Conservation (phyloP, 2,329 filamentous ascomycete genomes). For the Xylaria sp. region DNA sequence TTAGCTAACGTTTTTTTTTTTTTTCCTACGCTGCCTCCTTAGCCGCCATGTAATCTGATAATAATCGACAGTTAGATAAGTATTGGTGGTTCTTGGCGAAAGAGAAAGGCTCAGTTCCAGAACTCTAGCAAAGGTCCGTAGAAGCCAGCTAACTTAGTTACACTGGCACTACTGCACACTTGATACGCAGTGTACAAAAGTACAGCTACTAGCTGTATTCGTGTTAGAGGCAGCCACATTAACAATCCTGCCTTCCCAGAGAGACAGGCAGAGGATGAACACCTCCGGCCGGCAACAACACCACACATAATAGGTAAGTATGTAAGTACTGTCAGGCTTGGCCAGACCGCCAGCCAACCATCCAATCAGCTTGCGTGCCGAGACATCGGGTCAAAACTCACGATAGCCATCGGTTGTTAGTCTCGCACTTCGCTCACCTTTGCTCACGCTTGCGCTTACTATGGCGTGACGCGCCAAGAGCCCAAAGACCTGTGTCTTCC, state of each 20-base stretch:
- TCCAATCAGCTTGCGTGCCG: background rate
- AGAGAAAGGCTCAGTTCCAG: background rate
- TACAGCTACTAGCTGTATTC: background rate
- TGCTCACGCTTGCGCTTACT: constrained; percentile 11
- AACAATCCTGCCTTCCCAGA: background rate
- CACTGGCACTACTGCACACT: background rate
- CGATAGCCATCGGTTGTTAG: background rate
- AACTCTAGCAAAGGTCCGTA: background rate
- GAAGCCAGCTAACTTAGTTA: background rate
- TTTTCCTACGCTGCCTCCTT: background rate
- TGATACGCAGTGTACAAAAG: constrained; percentile 9
- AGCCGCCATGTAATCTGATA: background rate
- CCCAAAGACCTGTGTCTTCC: background rate
- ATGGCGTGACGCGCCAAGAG: background rate
- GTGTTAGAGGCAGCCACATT: background rate
- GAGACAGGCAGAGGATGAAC: background rate
- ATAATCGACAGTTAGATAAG: background rate
- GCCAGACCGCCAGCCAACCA: background rate
- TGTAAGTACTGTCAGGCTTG: background rate
- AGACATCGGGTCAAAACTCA: background rate
- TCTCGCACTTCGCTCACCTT: background rate
- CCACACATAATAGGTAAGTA: background rate
- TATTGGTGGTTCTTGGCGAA: background rate
- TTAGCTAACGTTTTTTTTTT: background rate
- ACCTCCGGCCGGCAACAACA: constrained; percentile 2